Conservation (phyloP, 1,284 basidiomycete genomes). For the Cystobasidiaceae sp. region DNA sequence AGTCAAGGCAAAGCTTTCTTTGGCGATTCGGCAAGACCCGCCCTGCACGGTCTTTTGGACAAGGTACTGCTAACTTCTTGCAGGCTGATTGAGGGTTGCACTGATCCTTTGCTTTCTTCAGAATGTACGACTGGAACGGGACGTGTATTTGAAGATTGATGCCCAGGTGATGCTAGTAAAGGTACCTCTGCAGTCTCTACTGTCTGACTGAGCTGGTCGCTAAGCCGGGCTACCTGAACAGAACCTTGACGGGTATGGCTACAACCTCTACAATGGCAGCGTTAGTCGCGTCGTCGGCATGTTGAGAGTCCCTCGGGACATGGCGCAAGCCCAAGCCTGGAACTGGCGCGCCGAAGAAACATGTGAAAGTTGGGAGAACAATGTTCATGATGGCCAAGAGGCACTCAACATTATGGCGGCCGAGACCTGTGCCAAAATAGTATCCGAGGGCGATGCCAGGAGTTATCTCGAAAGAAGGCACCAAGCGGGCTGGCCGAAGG, state of each 20-base stretch:
- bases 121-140: conserved; percentile 46
- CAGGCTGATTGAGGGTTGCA: background rate
- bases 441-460: no score
- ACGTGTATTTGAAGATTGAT: conserved; percentile 60
- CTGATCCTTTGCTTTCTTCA: background rate
- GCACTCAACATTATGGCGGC: no score
- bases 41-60: background rate
- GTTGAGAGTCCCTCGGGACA: conserved; percentile 15
- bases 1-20: conserved; percentile 25
- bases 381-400: no score
- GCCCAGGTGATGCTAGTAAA: conserved; percentile 70
- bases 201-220: conserved; percentile 37
- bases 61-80: background rate
- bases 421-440: no score
- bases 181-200: conserved; percentile 46
- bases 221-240: background rate
- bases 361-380: no score
- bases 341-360: no score
- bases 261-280: conserved; percentile 70
- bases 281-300: conserved; percentile 69
- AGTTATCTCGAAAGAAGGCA: no score
- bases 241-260: no score
- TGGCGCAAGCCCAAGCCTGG: no score
- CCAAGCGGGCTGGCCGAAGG: no score
- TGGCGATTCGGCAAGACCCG: conserved; percentile 1